A percentile compares a stretch with the other conserved stretches of the same genome.
These are phyloP conservation scores for Cutaneotrichosporon arboriforme DNA, from an alignment of 1,284 basidiomycete genomes.

Conservation along the genomic window DNA sequence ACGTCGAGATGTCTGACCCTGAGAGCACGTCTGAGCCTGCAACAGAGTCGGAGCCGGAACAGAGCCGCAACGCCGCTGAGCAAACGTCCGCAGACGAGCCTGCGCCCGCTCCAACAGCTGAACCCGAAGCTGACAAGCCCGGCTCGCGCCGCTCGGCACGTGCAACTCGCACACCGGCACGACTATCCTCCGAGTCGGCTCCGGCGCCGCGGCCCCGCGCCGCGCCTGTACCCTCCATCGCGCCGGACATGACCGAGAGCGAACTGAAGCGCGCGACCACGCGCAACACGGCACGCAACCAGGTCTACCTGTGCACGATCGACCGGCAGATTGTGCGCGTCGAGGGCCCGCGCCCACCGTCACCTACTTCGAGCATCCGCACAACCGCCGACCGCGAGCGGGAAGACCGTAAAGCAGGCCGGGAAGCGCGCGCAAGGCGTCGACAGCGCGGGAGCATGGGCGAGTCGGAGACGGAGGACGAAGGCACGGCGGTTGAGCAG, in stretches of 20 bases:
- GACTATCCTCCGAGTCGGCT: neutral
- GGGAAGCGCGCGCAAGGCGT: constrained; percentile 62
- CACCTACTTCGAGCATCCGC: constrained; percentile 66
- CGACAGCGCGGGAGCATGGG: constrained; percentile 55
- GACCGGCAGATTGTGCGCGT: constrained; percentile 57
- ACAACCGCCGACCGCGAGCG: constrained; percentile 65
- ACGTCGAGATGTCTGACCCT: no score
- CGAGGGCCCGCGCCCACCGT: constrained; percentile 67
- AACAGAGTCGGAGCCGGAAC: neutral
- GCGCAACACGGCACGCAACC: constrained; percentile 41
- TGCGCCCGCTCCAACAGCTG: neutral
- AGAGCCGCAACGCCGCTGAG: neutral
- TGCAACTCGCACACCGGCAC: neutral
- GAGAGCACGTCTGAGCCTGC: neutral
- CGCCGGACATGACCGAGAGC: constrained; percentile 36
- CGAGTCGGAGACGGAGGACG: constrained; percentile 32
- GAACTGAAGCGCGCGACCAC: constrained; percentile 39
- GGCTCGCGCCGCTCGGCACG: constrained; percentile 5
- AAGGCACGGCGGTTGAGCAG: constrained; percentile 16
- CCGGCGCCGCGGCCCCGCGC: constrained; percentile 1
- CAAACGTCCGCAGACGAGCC: neutral
- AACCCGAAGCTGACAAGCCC: neutral
- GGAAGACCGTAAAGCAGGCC: constrained; percentile 59
- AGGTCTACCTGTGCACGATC: constrained; percentile 45
- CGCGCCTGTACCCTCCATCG: constrained; percentile 10